Conservation (phyloP, 176 grass and related monocot genomes). For the Carex kokanica region DNA sequence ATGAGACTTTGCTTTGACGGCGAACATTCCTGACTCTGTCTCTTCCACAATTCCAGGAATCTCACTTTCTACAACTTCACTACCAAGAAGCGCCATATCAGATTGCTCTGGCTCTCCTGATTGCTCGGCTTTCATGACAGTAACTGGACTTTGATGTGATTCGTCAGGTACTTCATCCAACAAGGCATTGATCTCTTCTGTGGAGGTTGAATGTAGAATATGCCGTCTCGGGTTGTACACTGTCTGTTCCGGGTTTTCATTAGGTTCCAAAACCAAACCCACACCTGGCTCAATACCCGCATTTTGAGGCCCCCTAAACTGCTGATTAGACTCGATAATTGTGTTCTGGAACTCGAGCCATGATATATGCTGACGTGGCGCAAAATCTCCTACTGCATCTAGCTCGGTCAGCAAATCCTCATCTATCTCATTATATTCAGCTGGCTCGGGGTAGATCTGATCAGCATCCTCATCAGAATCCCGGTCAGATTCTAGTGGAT, state of each 20-base stretch:
- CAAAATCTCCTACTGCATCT: slow-evolving; percentile 70
- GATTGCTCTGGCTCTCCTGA: slow-evolving; percentile 15
- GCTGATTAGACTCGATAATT: slow-evolving; percentile 33
- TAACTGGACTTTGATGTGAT: slow-evolving; percentile 19
- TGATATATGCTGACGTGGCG: slow-evolving; percentile 29
- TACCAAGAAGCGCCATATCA: not conserved
- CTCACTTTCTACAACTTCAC: slow-evolving; percentile 16
- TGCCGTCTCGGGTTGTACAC: slow-evolving; percentile 70
- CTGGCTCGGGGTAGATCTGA: slow-evolving; percentile 61
- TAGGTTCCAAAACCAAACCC: slow-evolving; percentile 37
- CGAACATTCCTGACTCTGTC: slow-evolving; percentile 14
- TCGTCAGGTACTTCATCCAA: slow-evolving; percentile 33
- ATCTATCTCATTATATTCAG: slow-evolving; percentile 55
- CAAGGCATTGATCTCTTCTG: slow-evolving; percentile 40
- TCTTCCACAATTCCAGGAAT: slow-evolving; percentile 7
- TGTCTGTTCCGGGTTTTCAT: slow-evolving; percentile 58
- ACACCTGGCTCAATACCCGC: slow-evolving; percentile 32
- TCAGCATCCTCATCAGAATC: slow-evolving; percentile 71
- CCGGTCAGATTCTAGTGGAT: slow-evolving; percentile 33
- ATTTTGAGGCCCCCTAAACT: slow-evolving; percentile 13
- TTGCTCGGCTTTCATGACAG: slow-evolving; percentile 1
- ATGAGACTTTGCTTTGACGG: slow-evolving; percentile 25
- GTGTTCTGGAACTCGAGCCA: slow-evolving; percentile 24
- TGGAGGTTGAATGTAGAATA: slow-evolving; percentile 49
- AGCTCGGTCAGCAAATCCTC: slow-evolving; percentile 63